Percentiles rank a stretch among this genome's conserved stretches.
phyloP scores from a whole-genome alignment of 495 filamentous ascomycete genomes.

The Eremomyces bilateralis region DNA sequence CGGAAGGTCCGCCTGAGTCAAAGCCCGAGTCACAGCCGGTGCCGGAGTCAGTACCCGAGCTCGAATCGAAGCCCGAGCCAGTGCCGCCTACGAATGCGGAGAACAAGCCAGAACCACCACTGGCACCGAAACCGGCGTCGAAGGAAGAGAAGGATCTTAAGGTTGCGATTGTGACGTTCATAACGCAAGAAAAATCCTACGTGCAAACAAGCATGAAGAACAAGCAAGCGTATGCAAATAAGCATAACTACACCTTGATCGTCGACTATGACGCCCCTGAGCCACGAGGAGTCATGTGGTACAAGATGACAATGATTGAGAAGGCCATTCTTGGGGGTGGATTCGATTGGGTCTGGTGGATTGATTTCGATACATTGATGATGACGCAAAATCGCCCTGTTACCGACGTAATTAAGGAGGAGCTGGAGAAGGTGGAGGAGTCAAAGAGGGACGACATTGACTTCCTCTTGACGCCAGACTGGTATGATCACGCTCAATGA shows the following conservation, averaged over 20 bases:
- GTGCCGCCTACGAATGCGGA: too few species aligned
- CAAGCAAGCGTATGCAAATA: constrained; percentile 12
- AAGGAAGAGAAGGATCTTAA: not conserved
- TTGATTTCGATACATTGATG: constrained; percentile 10
- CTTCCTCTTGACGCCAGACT: constrained; percentile 8
- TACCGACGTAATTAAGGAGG: constrained; percentile 11
- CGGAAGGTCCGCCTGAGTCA: too few species aligned
- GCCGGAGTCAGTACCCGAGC: too few species aligned
- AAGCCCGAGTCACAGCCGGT: too few species aligned
- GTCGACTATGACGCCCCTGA: constrained; percentile 13
- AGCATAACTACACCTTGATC: constrained; percentile 12
- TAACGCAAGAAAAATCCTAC: constrained; percentile 11
- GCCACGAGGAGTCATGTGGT: constrained; percentile 6
- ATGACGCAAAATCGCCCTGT: constrained; percentile 6
- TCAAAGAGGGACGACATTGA: constrained; percentile 8
- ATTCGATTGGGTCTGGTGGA: constrained; percentile 20
- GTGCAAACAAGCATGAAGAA: constrained; percentile 11
- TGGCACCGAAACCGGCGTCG: not conserved
- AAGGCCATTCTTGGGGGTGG: constrained; percentile 8
- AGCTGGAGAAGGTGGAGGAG: constrained; percentile 6
- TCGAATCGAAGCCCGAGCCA: too few species aligned
- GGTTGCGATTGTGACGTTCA: constrained; percentile 11
- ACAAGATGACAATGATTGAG: constrained; percentile 15
- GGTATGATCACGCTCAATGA: too few species aligned
- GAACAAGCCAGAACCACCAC: too few species aligned